A percentile compares a stretch with the other conserved stretches of the same genome.
phyloP scores from a whole-genome alignment of 2,329 filamentous ascomycete genomes.

The Westerdykella ornata region DNA sequence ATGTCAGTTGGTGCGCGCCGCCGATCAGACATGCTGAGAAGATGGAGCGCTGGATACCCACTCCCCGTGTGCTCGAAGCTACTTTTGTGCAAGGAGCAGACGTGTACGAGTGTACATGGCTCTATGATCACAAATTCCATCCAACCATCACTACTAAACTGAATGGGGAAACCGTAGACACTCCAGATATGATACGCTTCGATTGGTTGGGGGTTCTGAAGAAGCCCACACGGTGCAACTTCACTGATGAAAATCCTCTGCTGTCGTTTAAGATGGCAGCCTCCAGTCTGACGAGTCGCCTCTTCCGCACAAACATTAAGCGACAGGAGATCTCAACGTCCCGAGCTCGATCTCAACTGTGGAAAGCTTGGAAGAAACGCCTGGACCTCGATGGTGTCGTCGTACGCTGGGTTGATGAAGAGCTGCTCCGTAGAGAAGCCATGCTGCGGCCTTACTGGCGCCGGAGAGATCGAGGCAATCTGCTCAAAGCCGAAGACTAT shows the following conservation, averaged over 20 bases:
- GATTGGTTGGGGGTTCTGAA: constrained; percentile 38
- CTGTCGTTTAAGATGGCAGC: constrained; percentile 41
- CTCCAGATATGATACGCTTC: constrained; percentile 50
- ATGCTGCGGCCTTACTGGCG: constrained; percentile 36
- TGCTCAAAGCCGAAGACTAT: constrained; percentile 35
- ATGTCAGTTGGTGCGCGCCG: constrained; percentile 50
- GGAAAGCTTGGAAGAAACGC: constrained; percentile 38
- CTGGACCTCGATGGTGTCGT: constrained; percentile 36
- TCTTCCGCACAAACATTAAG: constrained; percentile 37
- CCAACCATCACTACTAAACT: constrained; percentile 38
- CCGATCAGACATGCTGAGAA: constrained; percentile 47
- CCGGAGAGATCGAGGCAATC: constrained; percentile 32
- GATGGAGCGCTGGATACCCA: constrained; percentile 50
- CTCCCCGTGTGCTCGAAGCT: constrained; percentile 49
- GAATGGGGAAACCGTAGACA: constrained; percentile 47
- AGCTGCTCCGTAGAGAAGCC: constrained; percentile 31
- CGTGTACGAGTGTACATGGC: constrained; percentile 46
- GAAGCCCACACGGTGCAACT: constrained; percentile 35
- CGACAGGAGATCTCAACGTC: constrained; percentile 36
- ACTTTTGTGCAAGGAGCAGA: constrained; percentile 49
- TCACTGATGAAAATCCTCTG: constrained; percentile 48
- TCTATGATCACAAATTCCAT: constrained; percentile 39
- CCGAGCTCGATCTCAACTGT: constrained; percentile 34
- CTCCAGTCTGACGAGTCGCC: constrained; percentile 27
- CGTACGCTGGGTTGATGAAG: constrained; percentile 38